Evolutionary conservation across 352 stramenopile species (phyloP).

Genomic region (Pythium biforme): DNA sequence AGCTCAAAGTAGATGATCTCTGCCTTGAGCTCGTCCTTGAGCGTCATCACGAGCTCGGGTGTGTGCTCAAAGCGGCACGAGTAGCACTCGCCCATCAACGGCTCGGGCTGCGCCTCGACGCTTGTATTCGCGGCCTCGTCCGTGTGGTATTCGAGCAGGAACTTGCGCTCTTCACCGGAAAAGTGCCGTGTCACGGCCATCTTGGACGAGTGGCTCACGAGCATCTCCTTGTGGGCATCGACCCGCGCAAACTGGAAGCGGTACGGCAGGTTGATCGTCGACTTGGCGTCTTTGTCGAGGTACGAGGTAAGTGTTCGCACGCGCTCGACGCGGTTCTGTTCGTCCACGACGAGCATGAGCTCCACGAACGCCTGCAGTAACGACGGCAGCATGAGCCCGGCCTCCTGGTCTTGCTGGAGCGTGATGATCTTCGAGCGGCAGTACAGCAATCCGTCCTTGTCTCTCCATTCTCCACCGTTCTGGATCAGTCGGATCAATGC

Average conservation of each 20-base stretch:
- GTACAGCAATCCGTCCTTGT: conserved; percentile 72
- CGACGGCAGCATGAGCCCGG: conserved; percentile 67
- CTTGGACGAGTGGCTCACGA: conserved; percentile 80
- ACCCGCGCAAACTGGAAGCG: conserved; percentile 63
- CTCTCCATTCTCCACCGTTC: conserved; percentile 59
- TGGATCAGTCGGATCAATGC: conserved; percentile 66
- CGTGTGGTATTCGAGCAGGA: conserved; percentile 60
- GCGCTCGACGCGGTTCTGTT: conserved; percentile 54
- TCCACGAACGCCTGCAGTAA: conserved; percentile 81
- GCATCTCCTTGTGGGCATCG: conserved; percentile 64
- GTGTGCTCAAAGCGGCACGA: conserved; percentile 87
- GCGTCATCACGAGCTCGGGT: conserved; percentile 63
- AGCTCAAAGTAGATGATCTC: conserved; percentile 85
- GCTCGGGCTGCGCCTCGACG: conserved; percentile 11
- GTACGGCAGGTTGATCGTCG: conserved; percentile 65
- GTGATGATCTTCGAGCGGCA: conserved; percentile 86
- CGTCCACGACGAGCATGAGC: conserved; percentile 80
- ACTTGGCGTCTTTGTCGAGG: conserved; percentile 48
- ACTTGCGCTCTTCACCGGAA: conserved; percentile 74
- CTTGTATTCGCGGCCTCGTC: conserved; percentile 36
- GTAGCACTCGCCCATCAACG: conserved; percentile 18
- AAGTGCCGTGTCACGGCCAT: conserved; percentile 73
- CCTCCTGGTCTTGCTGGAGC: conserved; percentile 80
- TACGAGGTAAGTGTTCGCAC: conserved; percentile 54
- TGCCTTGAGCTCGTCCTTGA: conserved; percentile 68